Evolutionary conservation across 148 eudicot genomes (phyloP), one percentile per base, ranked within the genome.

Genomic region (Salicornia ramosissima): DNA sequence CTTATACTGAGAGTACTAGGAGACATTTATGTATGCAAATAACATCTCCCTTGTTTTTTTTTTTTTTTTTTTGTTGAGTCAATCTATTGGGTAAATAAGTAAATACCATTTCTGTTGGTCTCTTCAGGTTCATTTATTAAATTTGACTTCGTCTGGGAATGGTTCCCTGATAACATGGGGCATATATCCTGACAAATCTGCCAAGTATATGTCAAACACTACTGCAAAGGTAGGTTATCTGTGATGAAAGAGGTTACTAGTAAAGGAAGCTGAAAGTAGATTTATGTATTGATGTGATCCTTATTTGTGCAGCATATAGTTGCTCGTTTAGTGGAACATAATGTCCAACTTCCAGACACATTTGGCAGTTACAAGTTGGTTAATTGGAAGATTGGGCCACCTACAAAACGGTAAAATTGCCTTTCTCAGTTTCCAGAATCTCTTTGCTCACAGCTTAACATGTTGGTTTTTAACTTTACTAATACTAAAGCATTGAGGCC

Each of bases 101-200:
- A 34, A 43, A 49, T 57, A 57, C 16, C 42, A 51, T 10, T 25
- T 25, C 34, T 58, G 21, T 29, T 65, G 67, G 61, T 16, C 51
- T 83, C 31, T 82, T 68, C 90, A 94, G 99, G 90, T 94, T 71
- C 89, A 79, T 47, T 42, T 86, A 64, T 59, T 87, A 75, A 87
- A 88, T 77, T 71, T 80, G 57, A 78, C 88, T 36, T 77, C 96
- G 16, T 56, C 75, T 49, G 87, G 85, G 51, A 84, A 86, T 67
- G 86, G 83, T 67, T 81, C 92, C 55, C 70, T 94, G 29, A 72
- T 77, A 49, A 83, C 73, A 65, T 94, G 87, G 95, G 82, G 89
- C 63, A 80, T 94, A 56, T 77, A 70, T 74, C 98, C 98, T 6
- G 79, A 77, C 53, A 89, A 80, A 54, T 81, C 97, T 70, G 84